phyloP scores from a whole-genome alignment of 1,284 basidiomycete genomes.

The Gomphus sp. region DNA sequence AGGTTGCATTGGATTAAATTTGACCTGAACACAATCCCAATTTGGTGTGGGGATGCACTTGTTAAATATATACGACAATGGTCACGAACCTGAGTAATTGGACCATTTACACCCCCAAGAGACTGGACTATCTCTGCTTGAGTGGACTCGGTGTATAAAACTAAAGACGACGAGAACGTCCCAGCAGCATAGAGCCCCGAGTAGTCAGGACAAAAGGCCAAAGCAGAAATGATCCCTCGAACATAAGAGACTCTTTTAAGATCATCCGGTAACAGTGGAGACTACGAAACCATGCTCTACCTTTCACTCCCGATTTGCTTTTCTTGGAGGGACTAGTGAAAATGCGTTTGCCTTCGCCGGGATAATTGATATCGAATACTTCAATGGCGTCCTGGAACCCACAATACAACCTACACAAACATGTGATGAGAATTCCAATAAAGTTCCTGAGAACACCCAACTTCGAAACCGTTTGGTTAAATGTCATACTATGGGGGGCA shows the following conservation, averaged over 20 bases:
- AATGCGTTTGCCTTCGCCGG: slow-evolving; percentile 66
- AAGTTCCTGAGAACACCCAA: slow-evolving; percentile 24
- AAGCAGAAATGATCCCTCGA: slow-evolving; percentile 74
- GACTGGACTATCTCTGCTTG: slow-evolving; percentile 50
- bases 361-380: slow-evolving; percentile 69
- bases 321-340: slow-evolving; percentile 71
- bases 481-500: slow-evolving; percentile 75
- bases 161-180: slow-evolving; percentile 51
- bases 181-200: slow-evolving; percentile 67
- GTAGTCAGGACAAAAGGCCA: slow-evolving; percentile 68
- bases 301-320: slow-evolving; percentile 79
- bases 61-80: neutral
- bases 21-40: slow-evolving; percentile 39
- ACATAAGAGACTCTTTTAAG: neutral
- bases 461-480: slow-evolving; percentile 63
- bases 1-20: slow-evolving; percentile 68
- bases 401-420: slow-evolving; percentile 63
- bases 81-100: slow-evolving; percentile 60
- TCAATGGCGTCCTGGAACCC: slow-evolving; percentile 88
- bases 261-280: neutral
- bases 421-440: neutral
- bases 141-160: slow-evolving; percentile 60
- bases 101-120: slow-evolving; percentile 49
- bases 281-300: slow-evolving; percentile 26
- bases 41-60: neutral